Base-by-base conservation (phyloP, 2,329 filamentous ascomycete genomes). In the Aureobasidium leucospermi region DNA sequence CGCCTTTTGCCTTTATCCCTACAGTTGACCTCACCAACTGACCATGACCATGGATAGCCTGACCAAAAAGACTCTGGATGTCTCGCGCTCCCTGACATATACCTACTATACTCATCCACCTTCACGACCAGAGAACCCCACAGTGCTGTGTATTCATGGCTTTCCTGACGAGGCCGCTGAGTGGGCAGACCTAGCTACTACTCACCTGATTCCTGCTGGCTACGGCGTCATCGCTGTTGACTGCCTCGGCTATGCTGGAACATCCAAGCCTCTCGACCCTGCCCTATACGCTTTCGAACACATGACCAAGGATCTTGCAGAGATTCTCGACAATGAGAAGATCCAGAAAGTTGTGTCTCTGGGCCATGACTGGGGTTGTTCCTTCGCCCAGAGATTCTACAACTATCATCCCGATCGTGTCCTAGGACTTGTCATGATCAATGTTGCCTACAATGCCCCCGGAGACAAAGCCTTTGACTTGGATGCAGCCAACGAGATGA, bases 351-450 rank as follows among this genome's bases (percentile, higher is more conserved):
- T 72, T 32, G 70, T 80, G 58, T 70, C 75, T 3, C 68, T 80
- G 34, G 79, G 78, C 45, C 79, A 81, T 62, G 79, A 81, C 65
- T 81, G 78, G 78, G 79, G 79, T 41, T 72, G 73, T 15, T 61
- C 58, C 7, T 61, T 75, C 10, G 72, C 74, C 0, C 71, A 74
- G 57, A 71, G 76, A 13, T 61, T 79, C 13, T 78, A 75, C 63
- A 70, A 76, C 49, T 74, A 73, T 62, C 65, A 75, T 56, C 75
- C 73, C 0, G 66, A 73, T 2, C 71, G 75, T 11, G 73, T 78
- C 6, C 49, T 65, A 4, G 77, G 74, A n/a, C 64, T 80, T 1
- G 65, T 74, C 6, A 68, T 78, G 61, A 59, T 80, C 16, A 78
- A 74, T 59, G 69, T 77, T 4, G 62, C 72, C 9, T 81, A 81